Evolutionary conservation across 371 early-diverging fungal species (phyloP).

Genomic region (Rhizopus sp.): DNA sequence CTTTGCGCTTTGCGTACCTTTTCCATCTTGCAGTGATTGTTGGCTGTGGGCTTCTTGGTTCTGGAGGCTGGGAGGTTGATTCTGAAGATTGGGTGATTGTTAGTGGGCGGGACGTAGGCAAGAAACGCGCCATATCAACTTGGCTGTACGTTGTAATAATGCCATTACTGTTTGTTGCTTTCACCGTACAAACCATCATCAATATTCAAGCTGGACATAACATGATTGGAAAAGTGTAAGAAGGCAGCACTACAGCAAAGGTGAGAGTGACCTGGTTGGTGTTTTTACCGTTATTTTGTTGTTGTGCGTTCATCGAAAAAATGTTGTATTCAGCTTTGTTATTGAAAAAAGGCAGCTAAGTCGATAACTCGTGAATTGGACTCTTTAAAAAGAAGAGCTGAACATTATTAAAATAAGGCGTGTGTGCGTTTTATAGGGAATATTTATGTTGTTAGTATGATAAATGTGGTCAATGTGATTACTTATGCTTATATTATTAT

Average conservation of each 20-base stretch:
- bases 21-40: slow-evolving; percentile 18
- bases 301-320: no score
- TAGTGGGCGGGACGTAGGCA: slow-evolving; percentile 10
- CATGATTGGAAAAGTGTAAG: slow-evolving; percentile 10
- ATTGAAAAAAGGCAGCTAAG: no score
- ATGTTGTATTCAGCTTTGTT: no score
- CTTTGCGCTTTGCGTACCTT: slow-evolving; percentile 21
- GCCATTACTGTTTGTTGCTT: slow-evolving; percentile 12
- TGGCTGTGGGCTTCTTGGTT: slow-evolving; percentile 14
- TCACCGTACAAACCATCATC: slow-evolving; percentile 12
- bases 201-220: slow-evolving; percentile 7
- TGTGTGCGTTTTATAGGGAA: no score
- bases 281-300: no score
- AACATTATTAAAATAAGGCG: no score
- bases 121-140: slow-evolving; percentile 7
- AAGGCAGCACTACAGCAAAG: slow-evolving; percentile 7
- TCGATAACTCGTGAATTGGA: no score
- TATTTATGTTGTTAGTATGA: no score
- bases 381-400: no score
- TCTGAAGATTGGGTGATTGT: slow-evolving; percentile 8
- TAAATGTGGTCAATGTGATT: no score
- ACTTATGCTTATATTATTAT: no score
- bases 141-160: slow-evolving; percentile 12
- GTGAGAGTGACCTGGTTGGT: no score
- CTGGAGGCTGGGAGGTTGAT: slow-evolving; percentile 11